Conservation (phyloP, 2,329 filamentous ascomycete species). For the Coniochaeta sp. region DNA sequence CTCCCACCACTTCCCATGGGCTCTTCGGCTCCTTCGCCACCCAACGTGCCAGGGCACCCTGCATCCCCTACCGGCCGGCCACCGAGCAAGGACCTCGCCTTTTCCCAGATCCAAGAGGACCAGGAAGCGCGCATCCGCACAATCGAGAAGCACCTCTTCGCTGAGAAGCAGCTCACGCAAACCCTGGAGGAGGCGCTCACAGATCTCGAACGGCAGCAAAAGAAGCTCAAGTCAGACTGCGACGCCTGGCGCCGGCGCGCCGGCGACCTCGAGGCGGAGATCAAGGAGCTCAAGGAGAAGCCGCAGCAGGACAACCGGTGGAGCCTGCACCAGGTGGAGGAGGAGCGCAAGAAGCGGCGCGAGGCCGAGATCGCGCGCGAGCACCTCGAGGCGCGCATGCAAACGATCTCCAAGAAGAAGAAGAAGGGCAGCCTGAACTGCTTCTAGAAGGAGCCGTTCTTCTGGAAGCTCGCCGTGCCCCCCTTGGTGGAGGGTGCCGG, state of each 20-base stretch:
- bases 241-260: constrained; percentile 89
- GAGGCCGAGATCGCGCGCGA: constrained; percentile 84
- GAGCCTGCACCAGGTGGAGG: constrained; percentile 86
- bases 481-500: not conserved
- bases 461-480: not conserved
- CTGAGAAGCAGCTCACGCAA: constrained; percentile 92
- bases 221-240: constrained; percentile 84
- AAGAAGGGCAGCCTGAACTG: constrained; percentile 95
- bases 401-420: constrained; percentile 84
- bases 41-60: constrained; percentile 22
- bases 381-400: constrained; percentile 92
- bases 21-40: constrained; percentile 27
- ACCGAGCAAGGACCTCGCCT: constrained; percentile 70
- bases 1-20: constrained; percentile 76
- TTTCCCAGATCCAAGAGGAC: constrained; percentile 81
- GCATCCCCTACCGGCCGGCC: constrained; percentile 55
- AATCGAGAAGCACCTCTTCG: constrained; percentile 93
- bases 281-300: constrained; percentile 56
- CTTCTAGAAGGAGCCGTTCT: constrained; percentile 59
- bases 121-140: constrained; percentile 91
- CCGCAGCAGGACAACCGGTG: constrained; percentile 50
- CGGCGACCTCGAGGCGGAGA: constrained; percentile 64
- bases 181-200: constrained; percentile 94
- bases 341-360: constrained; percentile 87
- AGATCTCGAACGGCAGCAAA: constrained; percentile 85